Percentiles rank a stretch among this genome's conserved stretches.
phyloP scores from a whole-genome alignment of 2,329 filamentous ascomycete genomes.

The Madurella fahalii region DNA sequence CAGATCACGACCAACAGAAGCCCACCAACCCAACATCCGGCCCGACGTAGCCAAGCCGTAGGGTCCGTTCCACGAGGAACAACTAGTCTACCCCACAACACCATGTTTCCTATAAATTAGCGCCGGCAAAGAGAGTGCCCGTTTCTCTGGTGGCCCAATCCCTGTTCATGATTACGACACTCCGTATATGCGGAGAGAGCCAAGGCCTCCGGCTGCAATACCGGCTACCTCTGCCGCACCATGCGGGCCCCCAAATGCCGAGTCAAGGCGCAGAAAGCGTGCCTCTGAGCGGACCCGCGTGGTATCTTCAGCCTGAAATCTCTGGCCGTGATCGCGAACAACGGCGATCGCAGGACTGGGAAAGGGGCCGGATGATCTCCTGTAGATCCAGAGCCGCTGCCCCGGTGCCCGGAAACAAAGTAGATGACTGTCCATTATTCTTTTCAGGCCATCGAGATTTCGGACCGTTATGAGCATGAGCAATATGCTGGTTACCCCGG shows the following conservation, averaged over 20 bases:
- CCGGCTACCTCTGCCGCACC: not conserved
- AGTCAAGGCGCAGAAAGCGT: not conserved
- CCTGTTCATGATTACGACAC: not conserved
- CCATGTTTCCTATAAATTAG: slow-evolving; percentile 9
- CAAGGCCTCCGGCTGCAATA: slow-evolving; percentile 4
- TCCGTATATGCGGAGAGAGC: not conserved
- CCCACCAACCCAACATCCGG: not conserved
- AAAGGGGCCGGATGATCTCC: not conserved
- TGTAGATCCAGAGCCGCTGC: not conserved
- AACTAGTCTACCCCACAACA: not conserved
- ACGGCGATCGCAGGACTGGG: not conserved
- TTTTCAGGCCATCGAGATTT: not conserved
- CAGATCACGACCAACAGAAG: not conserved
- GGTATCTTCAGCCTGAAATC: slow-evolving; percentile 7
- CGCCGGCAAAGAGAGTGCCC: not conserved
- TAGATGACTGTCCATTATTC: not conserved
- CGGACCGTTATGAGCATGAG: not conserved
- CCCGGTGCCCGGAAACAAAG: not conserved
- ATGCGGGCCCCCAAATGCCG: slow-evolving; percentile 5
- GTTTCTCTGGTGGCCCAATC: not conserved
- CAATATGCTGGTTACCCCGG: not conserved
- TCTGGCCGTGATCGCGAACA: not conserved
- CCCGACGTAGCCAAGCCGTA: slow-evolving; percentile 1
- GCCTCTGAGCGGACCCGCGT: not conserved
- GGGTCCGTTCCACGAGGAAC: slow-evolving; percentile 5